Conservation (phyloP, 2,329 filamentous ascomycete species). For the Talaromyces sp. region DNA sequence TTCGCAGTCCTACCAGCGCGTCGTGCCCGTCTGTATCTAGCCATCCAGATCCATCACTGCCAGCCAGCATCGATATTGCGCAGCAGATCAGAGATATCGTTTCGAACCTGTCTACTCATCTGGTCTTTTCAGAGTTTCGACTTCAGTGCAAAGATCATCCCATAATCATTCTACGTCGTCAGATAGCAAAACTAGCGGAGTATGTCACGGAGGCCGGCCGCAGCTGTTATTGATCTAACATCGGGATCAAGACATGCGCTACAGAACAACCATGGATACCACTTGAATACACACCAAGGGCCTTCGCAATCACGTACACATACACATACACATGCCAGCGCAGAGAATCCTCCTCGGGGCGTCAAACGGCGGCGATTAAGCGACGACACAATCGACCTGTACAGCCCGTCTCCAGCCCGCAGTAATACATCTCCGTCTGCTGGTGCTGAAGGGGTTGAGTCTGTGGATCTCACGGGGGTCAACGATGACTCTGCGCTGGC, state of each 20-base stretch:
- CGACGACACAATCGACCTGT: not conserved
- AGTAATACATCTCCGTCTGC: conserved; percentile 9
- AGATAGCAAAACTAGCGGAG: not conserved
- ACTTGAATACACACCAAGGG: not conserved
- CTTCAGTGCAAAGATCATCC: not conserved
- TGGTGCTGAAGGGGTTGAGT: conserved; percentile 30
- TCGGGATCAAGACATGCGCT: conserved; percentile 2
- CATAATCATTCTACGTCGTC: not conserved
- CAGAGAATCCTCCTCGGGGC: conserved; percentile 4
- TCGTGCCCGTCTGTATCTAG: not conserved
- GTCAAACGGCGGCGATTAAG: conserved; percentile 12
- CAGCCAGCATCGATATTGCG: not conserved
- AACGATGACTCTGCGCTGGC: conserved; percentile 37
- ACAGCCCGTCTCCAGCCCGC: conserved; percentile 6
- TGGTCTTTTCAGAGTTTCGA: not conserved
- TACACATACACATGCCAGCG: not conserved
- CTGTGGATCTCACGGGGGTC: conserved; percentile 47
- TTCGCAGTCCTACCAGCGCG: not conserved
- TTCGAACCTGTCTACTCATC: not conserved
- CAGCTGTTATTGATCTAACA: conserved; percentile 7
- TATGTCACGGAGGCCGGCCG: conserved; percentile 3
- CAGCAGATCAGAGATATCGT: not conserved
- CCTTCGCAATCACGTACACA: not conserved
- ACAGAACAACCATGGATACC: conserved; percentile 1
- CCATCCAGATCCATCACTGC: not conserved